Percentiles rank a stretch among this genome's conserved stretches.
Evolutionary conservation across 1,139 yeast genomes (phyloP).

Genomic region (Suhomyces anneliseae): DNA sequence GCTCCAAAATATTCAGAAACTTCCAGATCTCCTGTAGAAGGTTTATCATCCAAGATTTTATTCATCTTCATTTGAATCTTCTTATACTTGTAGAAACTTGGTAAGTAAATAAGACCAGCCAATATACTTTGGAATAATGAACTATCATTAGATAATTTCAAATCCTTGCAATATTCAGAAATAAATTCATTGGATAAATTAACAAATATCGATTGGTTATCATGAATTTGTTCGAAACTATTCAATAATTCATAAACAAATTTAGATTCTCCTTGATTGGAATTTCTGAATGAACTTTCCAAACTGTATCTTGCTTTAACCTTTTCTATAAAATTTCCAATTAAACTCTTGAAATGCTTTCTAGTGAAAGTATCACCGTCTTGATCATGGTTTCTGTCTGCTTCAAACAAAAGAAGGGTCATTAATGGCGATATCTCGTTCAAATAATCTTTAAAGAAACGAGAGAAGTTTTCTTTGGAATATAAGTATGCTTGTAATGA

Average conservation of each 20-base stretch:
- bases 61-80: constrained; percentile 45
- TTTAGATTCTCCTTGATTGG: constrained; percentile 24
- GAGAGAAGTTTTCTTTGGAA: constrained; percentile 53
- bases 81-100: constrained; percentile 66
- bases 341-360: constrained; percentile 20
- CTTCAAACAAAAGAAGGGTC: constrained; percentile 45
- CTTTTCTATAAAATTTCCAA: constrained; percentile 25
- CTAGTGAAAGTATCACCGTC: constrained; percentile 13
- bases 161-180: constrained; percentile 63
- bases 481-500: constrained; percentile 53
- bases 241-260: constrained; percentile 45
- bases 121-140: constrained; percentile 66
- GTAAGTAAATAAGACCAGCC: constrained; percentile 73
- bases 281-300: constrained; percentile 18
- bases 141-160: constrained; percentile 68
- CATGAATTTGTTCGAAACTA: constrained; percentile 41
- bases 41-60: constrained; percentile 6
- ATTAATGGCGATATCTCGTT: constrained; percentile 55
- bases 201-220: constrained; percentile 31
- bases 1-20: neutral
- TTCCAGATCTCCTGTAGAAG: neutral
- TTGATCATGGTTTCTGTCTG: constrained; percentile 12
- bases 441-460: constrained; percentile 38
- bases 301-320: constrained; percentile 27
- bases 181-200: constrained; percentile 54